A percentile compares a stretch with the other conserved stretches of the same genome.
Evolutionary conservation across 2,329 filamentous ascomycete genomes (phyloP).

Genomic region (Phialophora chinensis): DNA sequence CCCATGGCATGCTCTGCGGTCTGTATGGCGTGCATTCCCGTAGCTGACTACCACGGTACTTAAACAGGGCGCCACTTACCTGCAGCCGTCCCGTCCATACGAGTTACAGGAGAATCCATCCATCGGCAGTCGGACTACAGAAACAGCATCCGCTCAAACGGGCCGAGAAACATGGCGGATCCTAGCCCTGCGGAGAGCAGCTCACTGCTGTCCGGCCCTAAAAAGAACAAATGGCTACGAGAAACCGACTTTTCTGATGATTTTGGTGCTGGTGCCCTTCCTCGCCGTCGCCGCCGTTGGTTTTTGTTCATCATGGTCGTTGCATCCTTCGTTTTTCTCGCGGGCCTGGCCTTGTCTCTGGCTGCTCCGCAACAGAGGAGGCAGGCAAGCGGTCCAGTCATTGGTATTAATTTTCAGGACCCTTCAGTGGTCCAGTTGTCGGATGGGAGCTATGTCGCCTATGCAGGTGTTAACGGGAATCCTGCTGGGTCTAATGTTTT

Average conservation of each 20-base stretch:
- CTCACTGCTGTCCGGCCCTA: conserved; percentile 20
- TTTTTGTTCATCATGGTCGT: conserved; percentile 24
- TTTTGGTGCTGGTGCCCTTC: background rate
- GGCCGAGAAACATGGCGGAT: conserved; percentile 13
- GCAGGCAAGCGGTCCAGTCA: conserved; percentile 34
- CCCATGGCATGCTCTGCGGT: conserved; percentile 23
- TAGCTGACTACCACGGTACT: background rate
- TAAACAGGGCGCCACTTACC: conserved; percentile 15
- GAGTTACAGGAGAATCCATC: background rate
- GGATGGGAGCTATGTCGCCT: conserved; percentile 60
- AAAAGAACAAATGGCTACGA: conserved; percentile 25
- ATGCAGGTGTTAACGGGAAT: conserved; percentile 48
- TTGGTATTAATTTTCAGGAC: conserved; percentile 59
- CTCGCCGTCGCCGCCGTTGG: conserved; percentile 18
- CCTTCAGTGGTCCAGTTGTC: conserved; percentile 58
- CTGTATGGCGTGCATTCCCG: conserved; percentile 26
- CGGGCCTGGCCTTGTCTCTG: conserved; percentile 23
- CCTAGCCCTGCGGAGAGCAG: conserved; percentile 10
- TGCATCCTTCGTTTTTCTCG: conserved; percentile 26
- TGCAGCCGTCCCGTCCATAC: conserved; percentile 9
- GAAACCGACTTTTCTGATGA: conserved; percentile 13
- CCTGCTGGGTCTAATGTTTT: conserved; percentile 57
- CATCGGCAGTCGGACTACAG: conserved; percentile 2
- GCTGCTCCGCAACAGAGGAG: conserved; percentile 26
- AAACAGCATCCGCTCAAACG: background rate